Percentiles rank a stretch among this genome's conserved stretches.
phyloP scores from a whole-genome alignment of 345 rosid species.

The Triadica sebifera region DNA sequence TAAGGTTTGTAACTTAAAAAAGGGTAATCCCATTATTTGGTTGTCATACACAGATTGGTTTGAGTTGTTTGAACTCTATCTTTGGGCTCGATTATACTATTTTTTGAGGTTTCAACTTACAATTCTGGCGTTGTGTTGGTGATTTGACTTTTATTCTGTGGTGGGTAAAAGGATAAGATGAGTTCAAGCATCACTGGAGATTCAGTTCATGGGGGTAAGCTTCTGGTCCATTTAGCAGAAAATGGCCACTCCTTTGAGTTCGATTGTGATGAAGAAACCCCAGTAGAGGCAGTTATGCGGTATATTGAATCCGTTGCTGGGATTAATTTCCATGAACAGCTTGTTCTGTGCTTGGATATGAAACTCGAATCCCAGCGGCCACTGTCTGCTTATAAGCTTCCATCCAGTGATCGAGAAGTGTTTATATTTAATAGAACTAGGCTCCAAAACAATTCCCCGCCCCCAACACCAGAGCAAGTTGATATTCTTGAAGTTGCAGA shows the following conservation, averaged over 20 bases:
- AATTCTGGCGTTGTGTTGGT: background rate
- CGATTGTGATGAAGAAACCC: constrained; percentile 57
- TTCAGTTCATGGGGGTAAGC: constrained; percentile 58
- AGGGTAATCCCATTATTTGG: constrained; percentile 6
- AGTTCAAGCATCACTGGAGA: constrained; percentile 57
- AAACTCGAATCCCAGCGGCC: constrained; percentile 77
- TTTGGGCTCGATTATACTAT: constrained; percentile 10
- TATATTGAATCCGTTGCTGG: constrained; percentile 52
- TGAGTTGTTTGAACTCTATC: constrained; percentile 2
- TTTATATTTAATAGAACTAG: constrained; percentile 72
- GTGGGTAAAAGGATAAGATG: constrained; percentile 50
- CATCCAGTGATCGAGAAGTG: constrained; percentile 60
- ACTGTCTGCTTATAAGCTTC: constrained; percentile 79
- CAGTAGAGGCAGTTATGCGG: constrained; percentile 77
- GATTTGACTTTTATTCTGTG: constrained; percentile 25
- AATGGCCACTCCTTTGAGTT: constrained; percentile 77
- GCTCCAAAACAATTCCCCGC: constrained; percentile 58
- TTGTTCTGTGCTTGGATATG: constrained; percentile 73
- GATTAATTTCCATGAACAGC: constrained; percentile 68
- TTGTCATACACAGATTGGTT: constrained; percentile 13
- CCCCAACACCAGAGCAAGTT: constrained; percentile 65
- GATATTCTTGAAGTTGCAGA: constrained; percentile 51
- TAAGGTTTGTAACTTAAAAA: constrained; percentile 18
- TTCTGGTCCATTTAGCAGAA: constrained; percentile 81
- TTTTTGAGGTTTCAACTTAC: background rate